Conservation (phyloP, 176 grass and related monocot genomes). For the Cenchrus americanus region DNA sequence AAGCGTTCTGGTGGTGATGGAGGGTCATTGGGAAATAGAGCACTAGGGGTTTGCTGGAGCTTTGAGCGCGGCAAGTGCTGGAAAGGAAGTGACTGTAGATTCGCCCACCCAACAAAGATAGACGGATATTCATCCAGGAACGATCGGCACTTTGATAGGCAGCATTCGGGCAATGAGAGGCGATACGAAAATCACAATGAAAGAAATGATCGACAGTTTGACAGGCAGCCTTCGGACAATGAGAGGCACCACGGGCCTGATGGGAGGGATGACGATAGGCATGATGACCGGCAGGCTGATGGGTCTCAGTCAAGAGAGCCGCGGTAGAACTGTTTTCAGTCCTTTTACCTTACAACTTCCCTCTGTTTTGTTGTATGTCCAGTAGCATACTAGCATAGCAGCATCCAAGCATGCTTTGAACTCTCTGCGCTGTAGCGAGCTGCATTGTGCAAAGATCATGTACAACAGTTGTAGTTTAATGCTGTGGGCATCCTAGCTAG, state of each 20-base stretch:
- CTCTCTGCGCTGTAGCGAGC: constrained; percentile 28
- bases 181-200: constrained; percentile 41
- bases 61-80: constrained; percentile 46
- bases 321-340: constrained; percentile 20
- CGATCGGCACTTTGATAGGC: constrained; percentile 41
- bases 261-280: constrained; percentile 20
- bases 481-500: constrained; percentile 44
- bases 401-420: constrained; percentile 38
- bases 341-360: constrained; percentile 12
- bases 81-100: constrained; percentile 52
- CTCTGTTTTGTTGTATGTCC: constrained; percentile 60
- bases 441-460: constrained; percentile 24
- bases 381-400: constrained; percentile 33
- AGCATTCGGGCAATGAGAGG: constrained; percentile 35
- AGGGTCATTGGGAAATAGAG: constrained; percentile 30
- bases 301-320: constrained; percentile 53
- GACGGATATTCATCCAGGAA: constrained; percentile 36
- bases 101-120: constrained; percentile 33
- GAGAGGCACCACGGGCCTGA: constrained; percentile 48
- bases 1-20: constrained; percentile 50
- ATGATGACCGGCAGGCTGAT: constrained; percentile 36
- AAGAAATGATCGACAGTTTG: constrained; percentile 45
- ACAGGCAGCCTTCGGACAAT: constrained; percentile 41
- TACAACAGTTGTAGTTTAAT: constrained; percentile 46
- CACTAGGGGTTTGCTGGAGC: constrained; percentile 32